These are phyloP conservation scores for Spatholobus suberectus DNA, from an alignment of 306 rosid genomes.

Conservation along the genomic window DNA sequence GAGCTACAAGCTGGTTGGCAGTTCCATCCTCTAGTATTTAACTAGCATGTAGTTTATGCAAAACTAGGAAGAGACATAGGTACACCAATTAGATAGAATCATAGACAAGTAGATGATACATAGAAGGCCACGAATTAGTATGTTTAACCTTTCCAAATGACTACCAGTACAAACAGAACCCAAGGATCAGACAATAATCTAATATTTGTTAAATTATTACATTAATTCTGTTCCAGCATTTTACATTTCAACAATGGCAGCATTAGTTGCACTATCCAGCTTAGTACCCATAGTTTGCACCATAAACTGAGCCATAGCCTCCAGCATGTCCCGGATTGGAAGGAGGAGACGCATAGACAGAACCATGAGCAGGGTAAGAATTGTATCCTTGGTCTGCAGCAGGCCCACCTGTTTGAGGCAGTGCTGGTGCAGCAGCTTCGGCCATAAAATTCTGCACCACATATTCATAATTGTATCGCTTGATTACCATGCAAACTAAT, in stretches of 20 bases:
- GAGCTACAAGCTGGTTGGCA: not conserved
- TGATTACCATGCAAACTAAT: constrained; percentile 19
- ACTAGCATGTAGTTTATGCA: constrained; percentile 1
- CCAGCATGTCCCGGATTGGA: constrained; percentile 72
- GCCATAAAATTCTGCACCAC: constrained; percentile 93
- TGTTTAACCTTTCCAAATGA: constrained; percentile 22
- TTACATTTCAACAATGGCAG: constrained; percentile 32
- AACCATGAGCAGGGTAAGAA: constrained; percentile 72
- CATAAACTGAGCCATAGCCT: constrained; percentile 81
- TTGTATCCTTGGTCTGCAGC: constrained; percentile 79
- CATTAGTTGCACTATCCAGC: constrained; percentile 7
- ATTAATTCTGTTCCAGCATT: constrained; percentile 20
- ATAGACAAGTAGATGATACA: constrained; percentile 12
- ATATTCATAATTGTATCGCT: constrained; percentile 24
- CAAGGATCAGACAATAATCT: constrained; percentile 9
- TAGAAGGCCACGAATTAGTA: not conserved
- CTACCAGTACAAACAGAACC: constrained; percentile 22
- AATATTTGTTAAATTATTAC: constrained; percentile 37
- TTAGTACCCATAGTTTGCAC: constrained; percentile 88
- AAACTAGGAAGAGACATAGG: not conserved
- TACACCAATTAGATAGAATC: constrained; percentile 23
- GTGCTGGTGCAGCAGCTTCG: constrained; percentile 72
- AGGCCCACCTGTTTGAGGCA: constrained; percentile 61
- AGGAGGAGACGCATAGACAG: constrained; percentile 86
- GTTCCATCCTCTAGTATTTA: not conserved